phyloP scores from a whole-genome alignment of 1,139 yeast genomes.

The Geotrichum cucujoidarum region DNA sequence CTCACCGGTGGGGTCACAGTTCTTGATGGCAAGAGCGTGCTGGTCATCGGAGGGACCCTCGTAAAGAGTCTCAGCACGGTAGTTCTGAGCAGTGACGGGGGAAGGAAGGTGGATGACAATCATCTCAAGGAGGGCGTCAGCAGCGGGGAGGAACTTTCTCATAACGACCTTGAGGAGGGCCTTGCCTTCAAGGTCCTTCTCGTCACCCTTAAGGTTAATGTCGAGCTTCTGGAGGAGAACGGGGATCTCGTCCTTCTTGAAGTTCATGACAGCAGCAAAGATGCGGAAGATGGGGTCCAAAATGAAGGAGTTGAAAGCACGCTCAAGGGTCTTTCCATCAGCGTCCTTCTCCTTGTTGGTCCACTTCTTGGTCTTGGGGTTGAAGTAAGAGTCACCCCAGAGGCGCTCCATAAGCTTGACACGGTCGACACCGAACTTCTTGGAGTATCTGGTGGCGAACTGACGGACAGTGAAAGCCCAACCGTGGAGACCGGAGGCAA shows the following conservation, averaged over 20 bases:
- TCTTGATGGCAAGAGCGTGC: constrained; percentile 84
- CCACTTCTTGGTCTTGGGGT: constrained; percentile 99
- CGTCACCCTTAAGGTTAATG: constrained; percentile 84
- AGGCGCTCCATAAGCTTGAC: constrained; percentile 97
- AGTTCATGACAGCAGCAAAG: constrained; percentile 92
- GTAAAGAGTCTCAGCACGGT: constrained; percentile 98
- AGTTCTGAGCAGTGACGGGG: constrained; percentile 97
- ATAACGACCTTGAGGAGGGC: constrained; percentile 96
- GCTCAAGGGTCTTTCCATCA: constrained; percentile 90
- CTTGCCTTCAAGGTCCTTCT: constrained; percentile 97
- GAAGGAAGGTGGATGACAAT: constrained; percentile 98
- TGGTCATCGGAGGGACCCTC: constrained; percentile 98
- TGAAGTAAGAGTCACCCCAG: constrained; percentile 99
- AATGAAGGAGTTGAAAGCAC: constrained; percentile 99
- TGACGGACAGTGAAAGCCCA: constrained; percentile 99
- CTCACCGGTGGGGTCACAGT: constrained; percentile 98
- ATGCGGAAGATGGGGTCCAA: constrained; percentile 98
- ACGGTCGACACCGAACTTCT: constrained; percentile 99
- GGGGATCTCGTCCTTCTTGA: constrained; percentile 95
- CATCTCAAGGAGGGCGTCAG: constrained; percentile 99
- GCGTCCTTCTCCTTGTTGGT: constrained; percentile 94
- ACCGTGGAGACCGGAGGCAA: constrained; percentile 99
- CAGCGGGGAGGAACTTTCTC: constrained; percentile 99
- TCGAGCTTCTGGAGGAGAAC: constrained; percentile 87
- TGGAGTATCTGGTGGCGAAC: constrained; percentile 96